Percentiles rank a stretch among this genome's conserved stretches.
These are phyloP conservation scores for Hymenoscyphus albidus DNA, from an alignment of 2,329 filamentous ascomycete species.

Conservation along the genomic window DNA sequence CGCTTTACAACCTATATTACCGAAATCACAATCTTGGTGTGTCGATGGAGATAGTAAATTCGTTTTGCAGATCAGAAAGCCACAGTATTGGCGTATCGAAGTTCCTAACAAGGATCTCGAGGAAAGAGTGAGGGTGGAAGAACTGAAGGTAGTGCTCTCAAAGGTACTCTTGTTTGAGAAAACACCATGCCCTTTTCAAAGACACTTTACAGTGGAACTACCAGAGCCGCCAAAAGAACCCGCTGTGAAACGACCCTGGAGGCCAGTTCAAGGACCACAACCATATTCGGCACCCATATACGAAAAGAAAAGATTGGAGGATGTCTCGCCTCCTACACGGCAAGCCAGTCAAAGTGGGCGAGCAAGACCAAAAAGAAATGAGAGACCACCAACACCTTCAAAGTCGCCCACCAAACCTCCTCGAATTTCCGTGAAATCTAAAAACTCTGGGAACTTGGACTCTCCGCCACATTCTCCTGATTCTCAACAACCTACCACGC, in stretches of 20 bases:
- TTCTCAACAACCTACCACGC: background rate
- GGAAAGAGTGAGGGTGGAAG: slow-evolving; percentile 59
- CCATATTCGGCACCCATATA: slow-evolving; percentile 15
- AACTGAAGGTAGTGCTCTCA: slow-evolving; percentile 65
- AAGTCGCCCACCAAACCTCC: slow-evolving; percentile 6
- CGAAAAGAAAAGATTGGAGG: slow-evolving; percentile 13
- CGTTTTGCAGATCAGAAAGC: slow-evolving; percentile 77
- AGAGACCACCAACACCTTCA: slow-evolving; percentile 6
- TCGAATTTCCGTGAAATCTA: background rate
- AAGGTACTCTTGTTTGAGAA: slow-evolving; percentile 81
- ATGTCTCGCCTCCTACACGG: slow-evolving; percentile 5
- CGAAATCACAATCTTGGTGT: slow-evolving; percentile 90
- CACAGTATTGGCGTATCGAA: slow-evolving; percentile 89
- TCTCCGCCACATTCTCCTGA: slow-evolving; percentile 6
- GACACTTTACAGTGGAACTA: slow-evolving; percentile 70
- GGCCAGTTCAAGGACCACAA: slow-evolving; percentile 40
- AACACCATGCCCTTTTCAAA: slow-evolving; percentile 79
- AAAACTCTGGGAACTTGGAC: background rate
- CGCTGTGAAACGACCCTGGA: slow-evolving; percentile 66
- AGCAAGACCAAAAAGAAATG: background rate
- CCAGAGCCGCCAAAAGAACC: slow-evolving; percentile 65
- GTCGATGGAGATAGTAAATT: slow-evolving; percentile 82
- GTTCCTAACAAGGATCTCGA: slow-evolving; percentile 63
- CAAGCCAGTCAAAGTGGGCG: slow-evolving; percentile 1
- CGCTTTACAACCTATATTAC: slow-evolving; percentile 80